These are phyloP conservation scores for Termitomyces sp. DNA, from an alignment of 768 basidiomycete species.

Conservation along the genomic window DNA sequence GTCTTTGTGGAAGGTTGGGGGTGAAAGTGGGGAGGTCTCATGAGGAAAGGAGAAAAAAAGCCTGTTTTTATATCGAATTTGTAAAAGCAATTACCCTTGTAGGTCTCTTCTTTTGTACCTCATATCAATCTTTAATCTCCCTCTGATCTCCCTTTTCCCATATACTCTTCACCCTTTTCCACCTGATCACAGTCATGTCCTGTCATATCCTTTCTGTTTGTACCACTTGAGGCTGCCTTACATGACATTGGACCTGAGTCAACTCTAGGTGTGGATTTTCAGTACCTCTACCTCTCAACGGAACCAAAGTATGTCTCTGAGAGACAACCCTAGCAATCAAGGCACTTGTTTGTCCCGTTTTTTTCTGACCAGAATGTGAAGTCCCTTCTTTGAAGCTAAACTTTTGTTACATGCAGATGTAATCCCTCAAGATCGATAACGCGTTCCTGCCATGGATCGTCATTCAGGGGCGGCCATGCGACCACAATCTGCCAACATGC, in stretches of 20 bases:
- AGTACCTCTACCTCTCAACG: neutral
- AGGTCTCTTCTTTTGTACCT: neutral
- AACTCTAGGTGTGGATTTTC: neutral
- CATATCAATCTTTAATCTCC: neutral
- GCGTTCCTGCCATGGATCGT: neutral
- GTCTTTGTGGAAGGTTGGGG: neutral
- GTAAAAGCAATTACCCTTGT: neutral
- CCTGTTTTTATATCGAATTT: constrained; percentile 1
- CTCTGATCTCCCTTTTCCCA: constrained; percentile 1
- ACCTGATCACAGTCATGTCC: neutral
- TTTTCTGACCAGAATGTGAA: too few species aligned
- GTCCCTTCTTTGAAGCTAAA: neutral
- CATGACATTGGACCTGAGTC: neutral
- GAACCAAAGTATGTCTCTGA: neutral
- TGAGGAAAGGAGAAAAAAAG: neutral
- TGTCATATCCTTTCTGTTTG: neutral
- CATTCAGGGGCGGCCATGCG: neutral
- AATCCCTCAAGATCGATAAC: neutral
- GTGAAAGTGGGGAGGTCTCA: neutral
- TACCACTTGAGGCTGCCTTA: neutral
- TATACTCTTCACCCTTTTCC: neutral
- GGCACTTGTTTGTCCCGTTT: too few species aligned
- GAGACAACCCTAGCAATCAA: neutral
- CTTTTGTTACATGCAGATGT: neutral
- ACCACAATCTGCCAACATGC: neutral